These are phyloP conservation scores for Capsicum baccatum DNA, from an alignment of 257 asterid species.

Conservation along the genomic window DNA sequence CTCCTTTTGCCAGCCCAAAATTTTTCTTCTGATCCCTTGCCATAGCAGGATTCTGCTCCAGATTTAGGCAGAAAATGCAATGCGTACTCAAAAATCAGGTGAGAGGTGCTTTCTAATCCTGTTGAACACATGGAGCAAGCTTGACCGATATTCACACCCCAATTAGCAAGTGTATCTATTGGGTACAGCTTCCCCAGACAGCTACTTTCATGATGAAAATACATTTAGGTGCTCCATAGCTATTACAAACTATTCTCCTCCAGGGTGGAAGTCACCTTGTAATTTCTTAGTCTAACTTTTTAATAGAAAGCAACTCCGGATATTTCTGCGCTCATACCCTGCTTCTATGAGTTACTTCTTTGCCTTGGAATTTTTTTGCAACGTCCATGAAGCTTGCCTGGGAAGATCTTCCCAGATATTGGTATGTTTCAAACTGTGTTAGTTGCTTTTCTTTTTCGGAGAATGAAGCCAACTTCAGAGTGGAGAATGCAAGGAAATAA, in stretches of 20 bases:
- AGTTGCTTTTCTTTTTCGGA: background rate
- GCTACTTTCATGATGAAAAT: conserved; percentile 13
- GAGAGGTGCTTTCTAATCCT: background rate
- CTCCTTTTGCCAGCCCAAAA: background rate
- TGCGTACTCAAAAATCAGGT: background rate
- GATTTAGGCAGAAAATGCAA: background rate
- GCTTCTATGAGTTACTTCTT: background rate
- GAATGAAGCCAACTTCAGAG: background rate
- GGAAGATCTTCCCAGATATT: background rate
- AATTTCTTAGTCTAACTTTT: background rate
- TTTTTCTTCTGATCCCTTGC: background rate
- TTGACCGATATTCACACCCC: background rate
- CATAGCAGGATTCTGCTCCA: background rate
- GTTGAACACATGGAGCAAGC: conserved; percentile 13
- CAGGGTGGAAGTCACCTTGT: background rate
- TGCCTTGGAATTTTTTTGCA: background rate
- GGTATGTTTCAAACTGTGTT: background rate
- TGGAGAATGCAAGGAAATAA: background rate
- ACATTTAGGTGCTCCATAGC: background rate
- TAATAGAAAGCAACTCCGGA: background rate
- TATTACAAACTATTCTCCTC: conserved; percentile 12
- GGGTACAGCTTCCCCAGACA: background rate
- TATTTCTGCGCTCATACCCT: background rate
- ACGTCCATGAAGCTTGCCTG: background rate
- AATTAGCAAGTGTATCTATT: background rate